Evolutionary conservation across 2,329 filamentous ascomycete genomes (phyloP), one percentile per base, ranked within the genome.

Genomic region (Xylaria multiplex): DNA sequence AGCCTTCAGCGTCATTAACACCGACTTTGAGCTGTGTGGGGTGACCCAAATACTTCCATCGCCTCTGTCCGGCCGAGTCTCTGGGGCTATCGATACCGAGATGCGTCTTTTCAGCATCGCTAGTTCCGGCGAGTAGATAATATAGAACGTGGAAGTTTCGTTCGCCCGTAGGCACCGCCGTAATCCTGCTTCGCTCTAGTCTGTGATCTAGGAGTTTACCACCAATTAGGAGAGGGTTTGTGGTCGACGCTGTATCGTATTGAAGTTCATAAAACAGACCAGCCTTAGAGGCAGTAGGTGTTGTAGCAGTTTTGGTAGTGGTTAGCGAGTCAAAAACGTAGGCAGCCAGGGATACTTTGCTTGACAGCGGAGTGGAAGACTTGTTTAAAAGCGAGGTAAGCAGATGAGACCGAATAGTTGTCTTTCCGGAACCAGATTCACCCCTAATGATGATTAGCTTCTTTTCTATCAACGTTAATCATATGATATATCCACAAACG

Each of bases 261-360:
- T 99, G 96, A 48, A 99, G 85, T 79, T 99, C 96, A 78, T 96
- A 96, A 77, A 97, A 97, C 16, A 99, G 86, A 69, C 96, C 96
- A 11, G 96, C 91, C 79, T 98, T 98, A 57, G 95, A 98, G 32
- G 96, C 96, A 1, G 93, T 97, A 1, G 94, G 94, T 0, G 95
- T 98, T 1, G 95, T 98, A 40, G 94, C 90, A 1, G 95, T 97
- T 82, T 99, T 99, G 30, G 96, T 99, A 1, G 96, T 98, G 5
- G 96, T 99, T 66, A 99, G 86, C 2, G 93, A 92, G 77, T 99
- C 96, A 78, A 99, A 99, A 66, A 98, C 88, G 78, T 97, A 99
- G 49, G 95, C 91, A 24, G 95, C 95, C 56, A 96, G 90, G 2
- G 95, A 97, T 22, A 97, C 85, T 79, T 97, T 99, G 71, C 90